Base-by-base conservation (phyloP, 441 rosid genomes). In the Populus tomentosa region DNA sequence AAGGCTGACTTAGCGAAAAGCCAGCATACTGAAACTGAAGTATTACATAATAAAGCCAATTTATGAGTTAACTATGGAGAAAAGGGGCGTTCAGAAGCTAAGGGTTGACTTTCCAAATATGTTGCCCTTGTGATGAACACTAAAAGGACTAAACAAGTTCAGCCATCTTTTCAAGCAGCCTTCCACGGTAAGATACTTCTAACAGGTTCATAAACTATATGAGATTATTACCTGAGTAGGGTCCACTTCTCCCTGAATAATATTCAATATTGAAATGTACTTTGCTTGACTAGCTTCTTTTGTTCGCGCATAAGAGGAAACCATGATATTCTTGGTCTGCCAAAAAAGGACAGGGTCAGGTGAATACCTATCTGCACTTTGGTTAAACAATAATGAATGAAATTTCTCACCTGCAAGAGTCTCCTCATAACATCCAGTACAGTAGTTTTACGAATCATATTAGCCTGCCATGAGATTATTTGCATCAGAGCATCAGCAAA, bases 221-320 rank as follows among this genome's bases (percentile, higher is more conserved):
- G 30, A 26, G 13, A 77, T 61, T n/a, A 42, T 70, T 85, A 96
- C 98, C 97, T 96, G 98, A 75, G 99, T 96, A 67, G 99, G 98
- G 80, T 96, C 99, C 26, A 94, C 98, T 87, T 96, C 99, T 88
- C 99, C 98, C 87, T 96, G 99, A 84, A 96, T 96, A 69, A 96
- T 94, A 81, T 96, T 96, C 84, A 96, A 77, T 80, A 96, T 96
- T 16, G 99, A 96, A 75, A 96, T 96, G 85, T 96, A 96, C 83
- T 96, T 96, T 18, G 99, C 97, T 85, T 94, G 97, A 82, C 99
- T 96, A 75, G 98, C 98, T 90, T 96, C 99, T 86, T 96, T 96
- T 73, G 92, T 93, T 67, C 98, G 92, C 10, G 98, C 98, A 77
- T 94, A 92, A 77, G 98, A 95, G 78, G 99, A 96, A 80, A 96